Conservation (phyloP, 306 rosid species). For the Rosa lucieae region DNA sequence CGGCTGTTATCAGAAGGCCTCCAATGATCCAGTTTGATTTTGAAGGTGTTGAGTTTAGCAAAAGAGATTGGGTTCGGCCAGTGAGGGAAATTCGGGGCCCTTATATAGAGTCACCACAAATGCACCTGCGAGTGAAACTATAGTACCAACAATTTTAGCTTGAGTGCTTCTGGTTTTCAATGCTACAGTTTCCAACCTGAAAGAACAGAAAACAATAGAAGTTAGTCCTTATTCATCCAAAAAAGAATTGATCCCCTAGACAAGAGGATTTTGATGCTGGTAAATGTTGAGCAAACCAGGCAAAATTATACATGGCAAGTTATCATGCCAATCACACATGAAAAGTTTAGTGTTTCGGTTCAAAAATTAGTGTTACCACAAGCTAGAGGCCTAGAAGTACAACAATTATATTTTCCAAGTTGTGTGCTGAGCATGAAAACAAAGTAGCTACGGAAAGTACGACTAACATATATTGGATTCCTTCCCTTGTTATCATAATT, state of each 20-base stretch:
- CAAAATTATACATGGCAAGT: no score
- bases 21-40: conserved; percentile 62
- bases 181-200: conserved; percentile 77
- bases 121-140: conserved; percentile 61
- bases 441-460: not conserved
- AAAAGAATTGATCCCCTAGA: not conserved
- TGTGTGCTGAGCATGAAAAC: not conserved
- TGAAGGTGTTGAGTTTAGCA: conserved; percentile 18
- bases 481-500: not conserved
- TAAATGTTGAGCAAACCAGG: no score
- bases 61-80: conserved; percentile 15
- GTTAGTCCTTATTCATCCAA: not conserved
- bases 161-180: conserved; percentile 52
- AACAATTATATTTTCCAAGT: no score
- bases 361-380: no score
- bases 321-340: no score
- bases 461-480: not conserved
- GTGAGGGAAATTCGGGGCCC: conserved; percentile 43
- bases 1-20: conserved; percentile 58
- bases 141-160: conserved; percentile 76
- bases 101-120: conserved; percentile 65
- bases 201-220: not conserved
- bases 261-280: no score
- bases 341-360: no score
- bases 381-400: not conserved